These are phyloP conservation scores for Brasilioporus rufonigricans DNA, from an alignment of 768 basidiomycete genomes.

Conservation along the genomic window DNA sequence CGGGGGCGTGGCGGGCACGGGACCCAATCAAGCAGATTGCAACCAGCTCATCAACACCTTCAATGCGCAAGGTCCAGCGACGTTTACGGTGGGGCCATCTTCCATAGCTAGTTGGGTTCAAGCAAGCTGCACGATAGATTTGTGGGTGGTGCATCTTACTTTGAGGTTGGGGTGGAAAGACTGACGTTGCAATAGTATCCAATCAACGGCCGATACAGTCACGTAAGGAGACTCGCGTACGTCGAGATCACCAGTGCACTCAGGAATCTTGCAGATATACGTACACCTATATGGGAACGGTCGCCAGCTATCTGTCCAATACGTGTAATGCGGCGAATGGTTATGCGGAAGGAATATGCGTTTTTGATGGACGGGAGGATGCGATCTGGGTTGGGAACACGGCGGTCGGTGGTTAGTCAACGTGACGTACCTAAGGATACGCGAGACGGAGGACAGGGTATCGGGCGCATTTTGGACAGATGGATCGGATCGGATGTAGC, in stretches of 20 bases:
- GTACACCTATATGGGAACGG: not conserved
- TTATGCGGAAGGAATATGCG: not conserved
- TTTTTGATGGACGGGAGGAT: slow-evolving; percentile 5
- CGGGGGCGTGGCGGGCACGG: not conserved
- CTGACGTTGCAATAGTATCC: not conserved
- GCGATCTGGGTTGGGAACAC: slow-evolving; percentile 3
- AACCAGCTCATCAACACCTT: slow-evolving; percentile 1
- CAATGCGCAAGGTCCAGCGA: not conserved
- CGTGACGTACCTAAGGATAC: too few species aligned
- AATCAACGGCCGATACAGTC: slow-evolving; percentile 7
- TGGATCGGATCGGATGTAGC: too few species aligned
- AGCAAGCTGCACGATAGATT: slow-evolving; percentile 3
- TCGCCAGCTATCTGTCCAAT: not conserved
- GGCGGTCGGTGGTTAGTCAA: not conserved
- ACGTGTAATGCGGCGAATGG: not conserved
- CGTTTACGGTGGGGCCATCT: not conserved
- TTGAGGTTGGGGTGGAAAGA: not conserved
- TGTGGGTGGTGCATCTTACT: not conserved
- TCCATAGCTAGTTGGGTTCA: slow-evolving; percentile 1
- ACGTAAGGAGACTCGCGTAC: not conserved
- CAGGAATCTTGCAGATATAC: slow-evolving; percentile 4
- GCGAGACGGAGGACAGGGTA: too few species aligned
- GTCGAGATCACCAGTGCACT: not conserved
- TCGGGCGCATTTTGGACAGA: too few species aligned
- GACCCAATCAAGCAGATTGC: slow-evolving; percentile 9